These are phyloP conservation scores for Flaveria sonorensis DNA, from an alignment of 129 eudicot species.

Conservation along the genomic window DNA sequence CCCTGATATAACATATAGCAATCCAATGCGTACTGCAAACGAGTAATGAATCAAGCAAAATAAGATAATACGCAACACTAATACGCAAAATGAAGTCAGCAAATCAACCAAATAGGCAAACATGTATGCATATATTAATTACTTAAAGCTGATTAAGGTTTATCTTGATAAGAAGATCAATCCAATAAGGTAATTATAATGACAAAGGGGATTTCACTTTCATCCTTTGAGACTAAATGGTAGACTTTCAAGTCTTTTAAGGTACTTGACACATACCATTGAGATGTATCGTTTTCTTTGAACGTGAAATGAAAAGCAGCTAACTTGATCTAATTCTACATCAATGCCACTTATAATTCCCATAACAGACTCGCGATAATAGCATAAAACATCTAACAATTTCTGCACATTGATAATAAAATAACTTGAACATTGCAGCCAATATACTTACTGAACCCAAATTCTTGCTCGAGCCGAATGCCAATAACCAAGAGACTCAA, in stretches of 20 bases:
- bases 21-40: conserved; percentile 73
- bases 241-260: background rate
- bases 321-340: background rate
- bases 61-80: background rate
- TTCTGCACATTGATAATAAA: background rate
- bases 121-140: background rate
- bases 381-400: background rate
- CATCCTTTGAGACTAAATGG: background rate
- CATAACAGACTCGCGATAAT: background rate
- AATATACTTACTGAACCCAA: conserved; percentile 75
- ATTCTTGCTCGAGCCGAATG: conserved; percentile 90
- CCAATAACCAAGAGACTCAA: conserved; percentile 82
- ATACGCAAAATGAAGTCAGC: background rate
- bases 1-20: conserved; percentile 77
- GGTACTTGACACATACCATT: background rate
- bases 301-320: background rate
- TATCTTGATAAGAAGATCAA: background rate
- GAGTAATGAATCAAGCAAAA: background rate
- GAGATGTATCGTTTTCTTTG: background rate
- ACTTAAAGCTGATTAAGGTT: background rate
- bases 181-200: conserved; percentile 1
- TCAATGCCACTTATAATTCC: background rate
- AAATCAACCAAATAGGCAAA: background rate
- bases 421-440: conserved; percentile 5
- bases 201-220: background rate